Evolutionary conservation across 441 rosid genomes (phyloP), one percentile per base, ranked within the genome.

Genomic region (Mallotus repandus): DNA sequence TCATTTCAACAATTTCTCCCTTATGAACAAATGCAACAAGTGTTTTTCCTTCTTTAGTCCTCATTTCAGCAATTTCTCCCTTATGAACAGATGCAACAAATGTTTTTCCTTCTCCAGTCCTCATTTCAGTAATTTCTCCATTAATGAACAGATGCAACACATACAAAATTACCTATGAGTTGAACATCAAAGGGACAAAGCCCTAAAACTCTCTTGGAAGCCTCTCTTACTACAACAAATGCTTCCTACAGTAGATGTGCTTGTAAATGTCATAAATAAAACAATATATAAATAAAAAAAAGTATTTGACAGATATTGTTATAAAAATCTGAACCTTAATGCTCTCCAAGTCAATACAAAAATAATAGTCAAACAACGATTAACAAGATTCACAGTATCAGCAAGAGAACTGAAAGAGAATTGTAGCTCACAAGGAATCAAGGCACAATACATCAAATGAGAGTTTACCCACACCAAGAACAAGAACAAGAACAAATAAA

Each of bases 1-100:
- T 89, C 98, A 94, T 92, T 82, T 94, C 99, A 72, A 98, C 90
- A 71, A 94, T 92, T 83, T 94, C 97, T 53, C 99, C 99, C 81
- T 89, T 92, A 65, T 94, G 99, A 81, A 94, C 98, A 60, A 94
- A n/a, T n/a, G n/a, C n/a, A n/a, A n/a, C n/a, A n/a, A n/a, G n/a
- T n/a, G n/a, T n/a, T n/a, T n/a, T n/a, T n/a, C n/a, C n/a, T n/a
- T n/a, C n/a, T n/a, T n/a, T n/a, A n/a, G n/a, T n/a, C n/a, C n/a
- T n/a, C n/a, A n/a, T n/a, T n/a, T n/a, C n/a, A n/a, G n/a, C n/a
- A n/a, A n/a, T n/a, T n/a, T n/a, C n/a, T n/a, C n/a, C n/a, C n/a
- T n/a, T n/a, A n/a, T n/a, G n/a, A n/a, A n/a, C n/a, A n/a, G n/a
- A n/a, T n/a, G n/a, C n/a, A n/a, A n/a, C n/a, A n/a, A n/a, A n/a